Conservation (phyloP, 1,284 basidiomycete species). For the Trichosporon sp. region DNA sequence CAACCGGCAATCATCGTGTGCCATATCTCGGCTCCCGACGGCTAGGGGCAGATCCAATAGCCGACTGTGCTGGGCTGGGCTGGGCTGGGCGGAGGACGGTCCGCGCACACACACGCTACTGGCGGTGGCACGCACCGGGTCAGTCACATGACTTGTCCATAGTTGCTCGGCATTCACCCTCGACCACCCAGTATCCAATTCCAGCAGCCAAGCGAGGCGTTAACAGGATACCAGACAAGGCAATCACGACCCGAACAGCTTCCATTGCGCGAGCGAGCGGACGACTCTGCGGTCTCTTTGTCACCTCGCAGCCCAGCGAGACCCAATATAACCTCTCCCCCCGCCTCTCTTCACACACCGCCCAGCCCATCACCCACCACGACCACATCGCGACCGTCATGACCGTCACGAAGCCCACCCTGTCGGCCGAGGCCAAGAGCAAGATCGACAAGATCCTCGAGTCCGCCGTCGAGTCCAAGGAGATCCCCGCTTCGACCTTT, state of each 20-base stretch:
- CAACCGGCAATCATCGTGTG: not conserved
- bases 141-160: not conserved
- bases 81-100: not conserved
- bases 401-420: constrained; percentile 2
- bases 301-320: not conserved
- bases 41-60: not conserved
- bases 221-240: no score
- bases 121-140: no score
- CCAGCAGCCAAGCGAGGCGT: no score
- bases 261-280: not conserved
- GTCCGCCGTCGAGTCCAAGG: constrained; percentile 14
- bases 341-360: not conserved
- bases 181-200: not conserved
- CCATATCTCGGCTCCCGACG: not conserved
- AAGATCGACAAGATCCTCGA: constrained; percentile 25
- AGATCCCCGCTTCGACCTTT: constrained; percentile 31
- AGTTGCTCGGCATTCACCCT: not conserved
- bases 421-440: constrained; percentile 15
- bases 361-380: not conserved
- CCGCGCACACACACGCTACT: no score
- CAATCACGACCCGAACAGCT: not conserved
- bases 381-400: no score
- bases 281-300: not conserved
- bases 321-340: not conserved
- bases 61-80: not conserved